phyloP scores from a whole-genome alignment of 2,329 filamentous ascomycete species.

The Didymella segeticola region DNA sequence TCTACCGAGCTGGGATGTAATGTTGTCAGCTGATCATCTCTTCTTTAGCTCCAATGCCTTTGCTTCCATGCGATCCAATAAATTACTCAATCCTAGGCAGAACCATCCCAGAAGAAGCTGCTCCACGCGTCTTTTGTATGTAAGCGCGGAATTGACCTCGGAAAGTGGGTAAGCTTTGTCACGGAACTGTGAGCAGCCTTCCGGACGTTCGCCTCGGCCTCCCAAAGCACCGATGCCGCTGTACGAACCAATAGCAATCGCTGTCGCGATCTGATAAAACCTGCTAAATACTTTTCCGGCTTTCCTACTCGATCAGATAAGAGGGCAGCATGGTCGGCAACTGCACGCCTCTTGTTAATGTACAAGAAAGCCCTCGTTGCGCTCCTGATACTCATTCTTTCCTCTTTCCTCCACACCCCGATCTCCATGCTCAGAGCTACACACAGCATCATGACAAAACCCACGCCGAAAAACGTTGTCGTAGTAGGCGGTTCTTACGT shows the following conservation, averaged over 20 bases:
- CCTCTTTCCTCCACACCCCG: background rate
- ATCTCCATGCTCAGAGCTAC: constrained; percentile 4
- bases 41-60: background rate
- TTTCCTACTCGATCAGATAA: constrained; percentile 11
- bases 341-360: background rate
- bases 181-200: background rate
- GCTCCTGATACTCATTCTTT: background rate
- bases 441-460: background rate
- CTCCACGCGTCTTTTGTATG: background rate
- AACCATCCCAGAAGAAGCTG: background rate
- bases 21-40: too few species aligned
- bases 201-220: background rate
- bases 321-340: constrained; percentile 7
- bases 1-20: too few species aligned
- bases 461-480: constrained; percentile 11
- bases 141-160: constrained; percentile 2
- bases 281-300: constrained; percentile 17
- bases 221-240: background rate
- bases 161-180: constrained; percentile 10
- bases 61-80: background rate
- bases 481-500: constrained; percentile 20
- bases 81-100: background rate
- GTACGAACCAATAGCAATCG: background rate
- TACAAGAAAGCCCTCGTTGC: constrained; percentile 5
- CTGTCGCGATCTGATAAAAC: constrained; percentile 11